phyloP scores from a whole-genome alignment of 352 stramenopile species.

The Globisporangium orthogonon region DNA sequence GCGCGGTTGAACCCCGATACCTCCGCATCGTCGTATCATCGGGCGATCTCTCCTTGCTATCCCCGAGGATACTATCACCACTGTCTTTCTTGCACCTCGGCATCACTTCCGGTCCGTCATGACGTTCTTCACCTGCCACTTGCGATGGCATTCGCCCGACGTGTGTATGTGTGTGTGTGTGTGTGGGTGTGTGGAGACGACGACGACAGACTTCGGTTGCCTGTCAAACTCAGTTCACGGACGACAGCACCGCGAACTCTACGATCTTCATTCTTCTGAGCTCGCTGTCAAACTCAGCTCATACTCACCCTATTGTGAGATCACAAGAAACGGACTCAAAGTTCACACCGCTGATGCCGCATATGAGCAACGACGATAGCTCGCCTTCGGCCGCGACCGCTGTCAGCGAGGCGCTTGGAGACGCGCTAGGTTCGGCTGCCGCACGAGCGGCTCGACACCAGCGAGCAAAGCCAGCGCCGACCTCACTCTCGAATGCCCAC shows the following conservation, averaged over 20 bases:
- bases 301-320: no score
- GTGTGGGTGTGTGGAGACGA: no score
- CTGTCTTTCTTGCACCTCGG: background rate
- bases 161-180: no score
- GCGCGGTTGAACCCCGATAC: background rate
- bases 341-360: background rate
- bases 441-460: slow-evolving; percentile 2
- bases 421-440: slow-evolving; percentile 1
- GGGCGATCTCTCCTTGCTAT: background rate
- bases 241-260: background rate
- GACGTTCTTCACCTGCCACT: no score
- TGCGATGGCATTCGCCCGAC: no score
- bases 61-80: no score
- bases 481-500: background rate
- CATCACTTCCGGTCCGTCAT: background rate
- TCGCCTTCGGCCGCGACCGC: slow-evolving; percentile 21
- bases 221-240: no score
- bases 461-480: background rate
- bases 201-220: no score
- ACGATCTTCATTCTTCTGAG: no score
- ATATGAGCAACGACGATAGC: background rate
- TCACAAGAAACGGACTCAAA: no score
- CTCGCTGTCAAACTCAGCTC: no score
- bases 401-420: slow-evolving; percentile 34
- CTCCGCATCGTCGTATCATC: background rate